phyloP scores from a whole-genome alignment of 305 asterid species.

The Fraxinus floribunda region DNA sequence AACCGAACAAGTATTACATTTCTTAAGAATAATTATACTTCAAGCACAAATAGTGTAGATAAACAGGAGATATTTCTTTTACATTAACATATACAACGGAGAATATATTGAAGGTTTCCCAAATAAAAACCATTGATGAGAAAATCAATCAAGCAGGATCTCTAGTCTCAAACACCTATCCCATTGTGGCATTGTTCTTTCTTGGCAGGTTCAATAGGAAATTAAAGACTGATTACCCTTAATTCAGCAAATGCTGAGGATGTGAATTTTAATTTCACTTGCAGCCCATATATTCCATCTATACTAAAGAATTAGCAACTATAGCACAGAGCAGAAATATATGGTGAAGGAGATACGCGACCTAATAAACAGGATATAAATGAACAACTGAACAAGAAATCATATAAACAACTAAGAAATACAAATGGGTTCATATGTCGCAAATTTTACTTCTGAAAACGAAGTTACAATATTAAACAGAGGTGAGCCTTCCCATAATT shows the following conservation, averaged over 20 bases:
- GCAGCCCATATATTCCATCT: slow-evolving; percentile 8
- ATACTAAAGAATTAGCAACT: background rate
- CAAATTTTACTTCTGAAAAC: background rate
- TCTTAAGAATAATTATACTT: no score
- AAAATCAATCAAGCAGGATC: background rate
- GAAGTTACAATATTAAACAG: no score
- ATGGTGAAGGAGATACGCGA: background rate
- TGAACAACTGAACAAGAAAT: background rate
- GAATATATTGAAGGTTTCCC: background rate
- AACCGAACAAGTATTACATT: no score
- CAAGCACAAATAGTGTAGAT: background rate
- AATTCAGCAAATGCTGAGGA: slow-evolving; percentile 11
- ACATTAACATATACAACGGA: no score
- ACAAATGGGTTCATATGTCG: background rate
- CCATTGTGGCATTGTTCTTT: background rate
- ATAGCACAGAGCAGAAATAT: background rate
- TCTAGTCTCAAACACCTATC: background rate
- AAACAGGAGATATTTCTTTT: no score
- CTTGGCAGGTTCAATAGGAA: background rate
- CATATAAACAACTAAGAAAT: background rate
- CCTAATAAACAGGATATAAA: background rate
- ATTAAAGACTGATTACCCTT: background rate
- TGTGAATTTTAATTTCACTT: background rate
- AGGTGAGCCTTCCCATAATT: slow-evolving; percentile 1
- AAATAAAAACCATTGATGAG: background rate